Evolutionary conservation across 805 yeast genomes (phyloP), one percentile per base, ranked within the genome.

Genomic region (Wickerhamiella sergipiensis): DNA sequence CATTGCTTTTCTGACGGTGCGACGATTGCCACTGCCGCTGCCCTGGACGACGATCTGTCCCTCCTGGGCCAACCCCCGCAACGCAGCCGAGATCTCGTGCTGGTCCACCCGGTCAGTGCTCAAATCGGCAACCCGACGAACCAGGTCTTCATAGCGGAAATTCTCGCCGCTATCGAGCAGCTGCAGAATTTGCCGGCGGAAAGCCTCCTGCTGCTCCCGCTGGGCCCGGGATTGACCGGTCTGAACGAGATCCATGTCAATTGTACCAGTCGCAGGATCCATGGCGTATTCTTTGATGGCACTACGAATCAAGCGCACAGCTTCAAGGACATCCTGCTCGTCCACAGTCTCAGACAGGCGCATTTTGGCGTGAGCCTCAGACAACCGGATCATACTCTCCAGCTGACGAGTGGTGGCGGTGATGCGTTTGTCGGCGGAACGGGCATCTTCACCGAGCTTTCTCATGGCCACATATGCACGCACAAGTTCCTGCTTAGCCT

Each of bases 281-380:
- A 96, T 92, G 15, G 99, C 99, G 65, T 92, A 92, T 57, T 92
- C 97, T 65, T 92, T 92, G 57, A 92, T 85, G 13, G 99, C 99
- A 2, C 95, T 78, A 59, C 84, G 81, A 64, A 90, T 92, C 57
- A 92, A 73, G 57, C 99, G 77, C 2, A 89, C 97, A 0, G 97
- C 95, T 65, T 92, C 99, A 53, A 75, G 74, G 6, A 92, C 98
- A 66, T 92, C 99, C 26, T 73, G 74, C 23, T 84, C 71, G 50
- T 81, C 83, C 5, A 92, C 99, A 0, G 59, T 64, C 1, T 73
- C 68, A 1, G 90, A 76, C 29, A 92, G 72, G 59, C 95, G 79
- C 95, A 92, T 85, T 68, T 88, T 89, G 1, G 99, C 98, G 65
- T 92, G 97, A 0, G 97, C 98, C 68, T 92, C 98, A 0, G 95